Conservation (phyloP, 139 green algal species). For the Chlamydomonas incerta region DNA sequence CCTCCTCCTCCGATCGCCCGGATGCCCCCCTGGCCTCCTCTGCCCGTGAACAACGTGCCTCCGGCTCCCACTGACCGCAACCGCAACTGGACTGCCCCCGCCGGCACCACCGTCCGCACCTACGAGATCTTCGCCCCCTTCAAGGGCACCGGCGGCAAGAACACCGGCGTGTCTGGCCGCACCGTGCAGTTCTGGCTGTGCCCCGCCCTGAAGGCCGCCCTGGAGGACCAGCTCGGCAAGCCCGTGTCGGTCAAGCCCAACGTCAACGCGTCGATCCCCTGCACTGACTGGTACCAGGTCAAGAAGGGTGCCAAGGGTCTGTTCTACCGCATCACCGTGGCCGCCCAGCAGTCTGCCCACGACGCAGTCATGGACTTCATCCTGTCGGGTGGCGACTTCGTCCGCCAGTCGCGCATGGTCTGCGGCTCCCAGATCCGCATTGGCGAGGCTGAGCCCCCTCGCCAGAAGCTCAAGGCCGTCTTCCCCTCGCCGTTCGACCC, state of each 20-base stretch:
- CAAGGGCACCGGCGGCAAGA: background rate
- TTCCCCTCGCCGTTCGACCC: conserved; percentile 22
- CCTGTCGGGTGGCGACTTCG: background rate
- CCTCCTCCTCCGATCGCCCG: background rate
- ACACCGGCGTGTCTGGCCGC: background rate
- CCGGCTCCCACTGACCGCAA: background rate
- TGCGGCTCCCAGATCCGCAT: conserved; percentile 19
- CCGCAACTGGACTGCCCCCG: background rate
- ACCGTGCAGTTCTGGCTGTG: conserved; percentile 33
- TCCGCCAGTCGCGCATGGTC: background rate
- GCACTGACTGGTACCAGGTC: conserved; percentile 16
- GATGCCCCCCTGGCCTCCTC: background rate
- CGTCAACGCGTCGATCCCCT: background rate
- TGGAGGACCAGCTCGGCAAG: background rate
- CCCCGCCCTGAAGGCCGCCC: conserved; percentile 11
- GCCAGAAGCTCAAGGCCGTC: background rate
- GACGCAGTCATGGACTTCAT: conserved; percentile 5
- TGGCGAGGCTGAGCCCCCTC: background rate
- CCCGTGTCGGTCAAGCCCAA: conserved; percentile 18
- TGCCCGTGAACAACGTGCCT: conserved; percentile 18
- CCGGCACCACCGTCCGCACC: conserved; percentile 3
- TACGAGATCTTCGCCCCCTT: conserved; percentile 34
- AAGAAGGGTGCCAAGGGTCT: background rate
- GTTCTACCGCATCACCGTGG: conserved; percentile 23
- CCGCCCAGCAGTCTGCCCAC: background rate